Conservation (phyloP, 352 stramenopile genomes). For the Globisporangium acanthophoron region DNA sequence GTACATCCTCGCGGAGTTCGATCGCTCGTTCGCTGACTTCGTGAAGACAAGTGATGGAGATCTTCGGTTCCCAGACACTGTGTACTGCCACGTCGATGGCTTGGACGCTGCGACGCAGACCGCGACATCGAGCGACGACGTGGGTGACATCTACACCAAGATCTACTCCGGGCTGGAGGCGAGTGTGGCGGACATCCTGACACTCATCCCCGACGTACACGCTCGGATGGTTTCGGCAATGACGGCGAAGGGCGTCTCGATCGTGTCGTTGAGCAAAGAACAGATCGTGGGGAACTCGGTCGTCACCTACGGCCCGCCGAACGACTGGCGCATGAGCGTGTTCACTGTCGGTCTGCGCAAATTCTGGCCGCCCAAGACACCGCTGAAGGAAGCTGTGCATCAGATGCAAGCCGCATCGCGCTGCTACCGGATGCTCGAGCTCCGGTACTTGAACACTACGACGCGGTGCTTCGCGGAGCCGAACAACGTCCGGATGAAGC, state of each 20-base stretch:
- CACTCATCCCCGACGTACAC: constrained; percentile 13
- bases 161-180: constrained; percentile 25
- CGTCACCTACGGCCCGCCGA: constrained; percentile 19
- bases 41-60: constrained; percentile 24
- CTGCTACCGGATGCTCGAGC: constrained; percentile 39
- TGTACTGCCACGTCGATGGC: constrained; percentile 26
- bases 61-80: constrained; percentile 35
- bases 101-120: neutral
- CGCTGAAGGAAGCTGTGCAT: constrained; percentile 14
- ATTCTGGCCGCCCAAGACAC: constrained; percentile 41
- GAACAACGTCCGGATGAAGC: constrained; percentile 11
- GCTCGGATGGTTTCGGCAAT: constrained; percentile 18
- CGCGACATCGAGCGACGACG: constrained; percentile 11
- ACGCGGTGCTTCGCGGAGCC: constrained; percentile 33
- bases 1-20: constrained; percentile 21
- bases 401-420: constrained; percentile 21
- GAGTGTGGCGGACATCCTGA: constrained; percentile 21
- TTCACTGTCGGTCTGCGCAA: constrained; percentile 29
- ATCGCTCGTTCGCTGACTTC: constrained; percentile 24
- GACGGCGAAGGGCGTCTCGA: constrained; percentile 9
- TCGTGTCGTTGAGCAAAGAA: constrained; percentile 9
- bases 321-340: constrained; percentile 20
- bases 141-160: constrained; percentile 30
- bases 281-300: constrained; percentile 25
- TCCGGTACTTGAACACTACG: constrained; percentile 19